Base-by-base conservation (phyloP, 1,139 yeast genomes). In the Saccharomycopsis hybrid region DNA sequence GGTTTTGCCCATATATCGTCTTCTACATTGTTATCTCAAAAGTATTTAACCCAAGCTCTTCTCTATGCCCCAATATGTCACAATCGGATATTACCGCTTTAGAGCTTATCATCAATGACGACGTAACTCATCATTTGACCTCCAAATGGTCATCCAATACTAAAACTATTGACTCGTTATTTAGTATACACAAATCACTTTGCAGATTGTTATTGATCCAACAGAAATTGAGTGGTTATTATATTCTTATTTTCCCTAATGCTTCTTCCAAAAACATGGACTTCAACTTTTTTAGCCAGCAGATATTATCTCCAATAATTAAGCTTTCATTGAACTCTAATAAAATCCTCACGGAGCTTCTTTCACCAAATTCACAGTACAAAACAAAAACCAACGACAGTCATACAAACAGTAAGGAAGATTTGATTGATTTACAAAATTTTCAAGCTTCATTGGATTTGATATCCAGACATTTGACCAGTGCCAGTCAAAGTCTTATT, bases 151-250 rank as follows among this genome's bases (percentile, higher is more conserved):
- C n/a, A n/a, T n/a, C n/a, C n/a, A n/a, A n/a, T n/a, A n/a, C n/a
- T n/a, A n/a, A n/a, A n/a, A n/a, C n/a, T n/a, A n/a, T n/a, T n/a
- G n/a, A n/a, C n/a, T n/a, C n/a, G 5, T 42, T 42, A 9, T 13
- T 11, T n/a, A 25, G 33, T 24, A 24, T 43, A 7, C 40, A 43
- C 29, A 25, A 43, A 8, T 35, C 40, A 13, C 7, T 9, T 36
- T 24, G 38, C 7, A 45, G 40, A 39, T 30, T 44, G 32, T 13
- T 48, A 5, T 30, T n/a, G 8, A 35, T 44, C 7, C 40, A 38
- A n/a, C 32, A 27, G 5, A 48, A 48, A 37, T 39, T 42, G 25
- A 28, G 31, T 31, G 48, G 40, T 30, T 48, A 44, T 31, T 48
- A 44, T 32, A 11, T 40, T n/a, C 40, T 48, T n/a, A 33, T 45